phyloP scores from a whole-genome alignment of 2,329 filamentous ascomycete genomes.

The Exophiala mesophila region DNA sequence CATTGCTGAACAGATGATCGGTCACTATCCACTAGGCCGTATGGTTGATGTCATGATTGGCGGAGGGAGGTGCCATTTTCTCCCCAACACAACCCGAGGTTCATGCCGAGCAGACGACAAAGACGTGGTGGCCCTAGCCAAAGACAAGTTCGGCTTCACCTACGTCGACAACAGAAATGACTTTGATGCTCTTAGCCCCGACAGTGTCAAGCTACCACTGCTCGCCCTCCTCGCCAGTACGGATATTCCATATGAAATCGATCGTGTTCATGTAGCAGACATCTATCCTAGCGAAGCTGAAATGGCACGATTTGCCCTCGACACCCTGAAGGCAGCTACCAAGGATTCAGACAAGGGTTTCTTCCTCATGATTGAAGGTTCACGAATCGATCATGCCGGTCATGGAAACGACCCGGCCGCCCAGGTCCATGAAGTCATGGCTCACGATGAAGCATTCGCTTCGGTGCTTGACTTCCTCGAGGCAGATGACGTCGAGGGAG shows the following conservation, averaged over 20 bases:
- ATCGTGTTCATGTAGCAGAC: slow-evolving; percentile 72
- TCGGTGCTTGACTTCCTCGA: slow-evolving; percentile 81
- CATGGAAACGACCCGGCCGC: slow-evolving; percentile 79
- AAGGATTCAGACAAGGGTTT: slow-evolving; percentile 83
- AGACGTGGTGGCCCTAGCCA: slow-evolving; percentile 69
- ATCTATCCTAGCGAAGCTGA: slow-evolving; percentile 84
- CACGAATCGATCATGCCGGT: slow-evolving; percentile 90
- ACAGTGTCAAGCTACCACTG: slow-evolving; percentile 70
- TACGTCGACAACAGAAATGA: slow-evolving; percentile 68
- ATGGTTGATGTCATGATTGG: slow-evolving; percentile 90
- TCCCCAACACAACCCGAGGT: slow-evolving; percentile 73
- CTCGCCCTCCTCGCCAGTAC: slow-evolving; percentile 76
- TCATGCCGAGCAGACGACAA: slow-evolving; percentile 75
- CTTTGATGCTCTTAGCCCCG: slow-evolving; percentile 66
- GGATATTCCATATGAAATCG: slow-evolving; percentile 91
- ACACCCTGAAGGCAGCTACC: slow-evolving; percentile 74
- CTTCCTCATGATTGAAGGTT: slow-evolving; percentile 98
- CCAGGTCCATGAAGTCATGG: slow-evolving; percentile 87
- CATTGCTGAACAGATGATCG: slow-evolving; percentile 88
- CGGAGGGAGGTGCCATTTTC: slow-evolving; percentile 87
- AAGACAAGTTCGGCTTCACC: slow-evolving; percentile 67
- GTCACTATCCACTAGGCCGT: slow-evolving; percentile 77
- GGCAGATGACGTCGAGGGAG: slow-evolving; percentile 60
- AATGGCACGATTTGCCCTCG: slow-evolving; percentile 80
- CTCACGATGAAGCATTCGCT: slow-evolving; percentile 83